These are phyloP conservation scores for Lactarius evosmus DNA, from an alignment of 768 basidiomycete genomes.

Conservation along the genomic window DNA sequence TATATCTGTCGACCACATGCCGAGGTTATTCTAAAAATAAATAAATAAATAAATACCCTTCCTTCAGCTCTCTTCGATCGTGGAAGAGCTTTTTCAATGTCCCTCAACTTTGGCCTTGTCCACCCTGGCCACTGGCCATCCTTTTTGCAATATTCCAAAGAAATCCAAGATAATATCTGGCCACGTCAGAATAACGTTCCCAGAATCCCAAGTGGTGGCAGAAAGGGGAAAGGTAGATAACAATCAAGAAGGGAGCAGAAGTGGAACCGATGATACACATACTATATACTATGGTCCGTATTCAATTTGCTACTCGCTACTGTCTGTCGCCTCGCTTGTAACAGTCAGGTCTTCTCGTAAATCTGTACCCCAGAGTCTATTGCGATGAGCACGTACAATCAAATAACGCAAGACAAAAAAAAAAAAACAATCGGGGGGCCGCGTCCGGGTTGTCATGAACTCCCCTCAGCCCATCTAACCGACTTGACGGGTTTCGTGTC, in stretches of 20 bases:
- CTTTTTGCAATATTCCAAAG: background rate
- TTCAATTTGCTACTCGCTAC: background rate
- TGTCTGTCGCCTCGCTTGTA: background rate
- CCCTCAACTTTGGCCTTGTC: background rate
- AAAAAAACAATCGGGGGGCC: background rate
- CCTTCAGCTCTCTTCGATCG: no score
- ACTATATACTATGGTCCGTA: background rate
- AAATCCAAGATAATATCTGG: background rate
- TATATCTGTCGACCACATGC: no score
- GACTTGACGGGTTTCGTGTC: slow-evolving; percentile 17
- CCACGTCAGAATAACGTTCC: background rate
- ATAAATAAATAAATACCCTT: no score
- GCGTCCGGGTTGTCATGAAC: slow-evolving; percentile 1
- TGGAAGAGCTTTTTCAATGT: background rate
- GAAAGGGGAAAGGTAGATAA: background rate
- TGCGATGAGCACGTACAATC: background rate
- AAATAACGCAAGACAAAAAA: background rate
- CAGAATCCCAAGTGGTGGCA: background rate
- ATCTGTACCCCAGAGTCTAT: background rate
- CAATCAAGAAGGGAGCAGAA: background rate
- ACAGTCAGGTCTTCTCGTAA: background rate
- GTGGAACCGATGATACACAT: background rate
- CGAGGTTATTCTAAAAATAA: no score
- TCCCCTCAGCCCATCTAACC: slow-evolving; percentile 26
- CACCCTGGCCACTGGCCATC: background rate